Conservation (phyloP, 345 rosid species). For the Leavenworthia alabamica region DNA sequence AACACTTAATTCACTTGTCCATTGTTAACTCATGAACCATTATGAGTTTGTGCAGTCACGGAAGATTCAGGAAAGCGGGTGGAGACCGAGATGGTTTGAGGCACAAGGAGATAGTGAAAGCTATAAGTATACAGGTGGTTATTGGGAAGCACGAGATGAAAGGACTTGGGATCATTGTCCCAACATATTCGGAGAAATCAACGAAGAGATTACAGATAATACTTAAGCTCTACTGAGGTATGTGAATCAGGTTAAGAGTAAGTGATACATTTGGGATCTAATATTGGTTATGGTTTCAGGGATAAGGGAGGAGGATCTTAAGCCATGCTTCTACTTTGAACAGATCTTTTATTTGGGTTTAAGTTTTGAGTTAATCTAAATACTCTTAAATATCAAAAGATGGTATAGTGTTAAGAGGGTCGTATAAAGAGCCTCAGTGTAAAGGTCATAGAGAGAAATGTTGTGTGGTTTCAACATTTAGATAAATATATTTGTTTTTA, state of each 20-base stretch:
- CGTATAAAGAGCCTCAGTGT: constrained; percentile 12
- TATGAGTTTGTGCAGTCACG: constrained; percentile 48
- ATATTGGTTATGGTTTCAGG: constrained; percentile 3
- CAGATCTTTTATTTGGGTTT: neutral
- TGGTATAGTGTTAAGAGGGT: neutral
- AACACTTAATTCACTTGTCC: neutral
- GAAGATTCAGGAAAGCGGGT: constrained; percentile 81
- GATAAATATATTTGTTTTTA: neutral
- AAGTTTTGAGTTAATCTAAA: neutral
- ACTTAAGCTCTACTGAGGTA: constrained; percentile 39
- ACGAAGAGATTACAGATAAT: constrained; percentile 37
- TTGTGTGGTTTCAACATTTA: constrained; percentile 11
- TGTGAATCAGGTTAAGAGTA: neutral
- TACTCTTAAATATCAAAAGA: neutral
- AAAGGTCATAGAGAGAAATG: constrained; percentile 10
- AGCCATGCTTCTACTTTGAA: neutral
- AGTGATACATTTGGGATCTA: neutral
- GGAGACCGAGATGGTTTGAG: constrained; percentile 87
- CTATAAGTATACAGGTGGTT: constrained; percentile 67
- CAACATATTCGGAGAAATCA: constrained; percentile 70
- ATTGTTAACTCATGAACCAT: neutral
- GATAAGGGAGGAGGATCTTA: neutral
- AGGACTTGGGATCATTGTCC: constrained; percentile 73
- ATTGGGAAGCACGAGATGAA: constrained; percentile 77
- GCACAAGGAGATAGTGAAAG: constrained; percentile 53